phyloP scores from a whole-genome alignment of 2,329 filamentous ascomycete species.

The Diaporthe longicolla region DNA sequence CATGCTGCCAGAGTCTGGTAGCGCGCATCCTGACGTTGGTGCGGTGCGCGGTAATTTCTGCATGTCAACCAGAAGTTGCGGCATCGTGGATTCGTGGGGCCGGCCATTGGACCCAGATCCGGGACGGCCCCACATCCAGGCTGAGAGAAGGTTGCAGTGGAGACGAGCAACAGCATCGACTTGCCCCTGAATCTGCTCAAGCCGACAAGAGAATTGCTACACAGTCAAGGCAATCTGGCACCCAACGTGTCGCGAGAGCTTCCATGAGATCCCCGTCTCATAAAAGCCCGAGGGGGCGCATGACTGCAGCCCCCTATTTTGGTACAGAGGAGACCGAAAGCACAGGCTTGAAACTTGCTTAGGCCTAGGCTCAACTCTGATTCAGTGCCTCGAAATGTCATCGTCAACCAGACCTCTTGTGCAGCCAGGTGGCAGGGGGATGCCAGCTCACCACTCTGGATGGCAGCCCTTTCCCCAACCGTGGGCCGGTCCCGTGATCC shows the following conservation, averaged over 20 bases:
- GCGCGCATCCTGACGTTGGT: background rate
- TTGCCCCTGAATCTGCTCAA: background rate
- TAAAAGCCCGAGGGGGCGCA: background rate
- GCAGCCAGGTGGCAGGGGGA: background rate
- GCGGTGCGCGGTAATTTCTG: background rate
- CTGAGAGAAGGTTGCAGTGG: background rate
- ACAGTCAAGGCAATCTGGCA: constrained; percentile 16
- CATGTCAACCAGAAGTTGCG: background rate
- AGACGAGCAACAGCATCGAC: background rate
- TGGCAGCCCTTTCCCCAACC: background rate
- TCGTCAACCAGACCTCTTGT: constrained; percentile 6
- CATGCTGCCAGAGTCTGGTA: background rate
- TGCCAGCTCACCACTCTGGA: constrained; percentile 4
- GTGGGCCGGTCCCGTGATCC: background rate
- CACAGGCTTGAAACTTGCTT: constrained; percentile 18
- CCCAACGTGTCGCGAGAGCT: constrained; percentile 10
- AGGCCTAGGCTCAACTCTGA: constrained; percentile 21
- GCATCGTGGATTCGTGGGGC: background rate
- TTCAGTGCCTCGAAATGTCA: background rate
- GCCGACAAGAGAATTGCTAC: background rate
- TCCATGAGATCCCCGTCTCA: background rate
- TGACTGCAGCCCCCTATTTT: constrained; percentile 5
- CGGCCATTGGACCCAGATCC: too few relatives aligned
- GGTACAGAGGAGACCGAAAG: background rate
- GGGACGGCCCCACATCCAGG: constrained; percentile 9